Evolutionary conservation across 2,329 filamentous ascomycete species (phyloP), one percentile per base, ranked within the genome.

Genomic region (Penicillium sp.): DNA sequence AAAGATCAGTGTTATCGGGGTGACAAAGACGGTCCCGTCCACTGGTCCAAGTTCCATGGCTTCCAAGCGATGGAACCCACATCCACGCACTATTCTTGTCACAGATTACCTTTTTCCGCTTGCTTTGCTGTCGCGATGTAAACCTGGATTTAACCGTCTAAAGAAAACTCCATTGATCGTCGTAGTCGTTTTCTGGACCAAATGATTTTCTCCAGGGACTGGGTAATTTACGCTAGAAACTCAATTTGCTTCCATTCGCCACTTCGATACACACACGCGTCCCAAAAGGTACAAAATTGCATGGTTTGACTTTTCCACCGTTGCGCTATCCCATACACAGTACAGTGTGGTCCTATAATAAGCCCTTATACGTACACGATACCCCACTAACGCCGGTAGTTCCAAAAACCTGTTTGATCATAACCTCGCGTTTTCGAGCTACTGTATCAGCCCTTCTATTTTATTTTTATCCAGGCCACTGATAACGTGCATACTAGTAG

Each of bases 271-370:
- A 42, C 26, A 56, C 54, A 55, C 50, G 44, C 54, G 55, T 61
- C 54, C 55, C 49, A 59, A 43, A 50, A 29, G 57, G 55, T 56
- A 51, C 45, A 55, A 25, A 50, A 55, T 57, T 54, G 59, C 53
- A 59, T 53, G 29, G 56, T 61, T 59, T 59, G 44, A 50, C 47
- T 58, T 58, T 62, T 56, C 49, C 57, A 47, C 61, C 58, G 62
- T 62, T 61, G 60, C 57, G 55, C 54, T 61, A 60, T 55, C 43
- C 53, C 58, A 39, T n/a, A 52, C 48, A 37, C 27, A 58, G 58
- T 13, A 45, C 55, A 55, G 51, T 37, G 33, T 29, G 23, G 47
- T 44, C 44, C 56, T 57, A 56, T 59, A 46, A 57, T 46, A 59
- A 50, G 50, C 42, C 50, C 50, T 19, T 25, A 42, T 49, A 35